phyloP scores from a whole-genome alignment of 495 filamentous ascomycete genomes.

The Parathielavia appendiculata region DNA sequence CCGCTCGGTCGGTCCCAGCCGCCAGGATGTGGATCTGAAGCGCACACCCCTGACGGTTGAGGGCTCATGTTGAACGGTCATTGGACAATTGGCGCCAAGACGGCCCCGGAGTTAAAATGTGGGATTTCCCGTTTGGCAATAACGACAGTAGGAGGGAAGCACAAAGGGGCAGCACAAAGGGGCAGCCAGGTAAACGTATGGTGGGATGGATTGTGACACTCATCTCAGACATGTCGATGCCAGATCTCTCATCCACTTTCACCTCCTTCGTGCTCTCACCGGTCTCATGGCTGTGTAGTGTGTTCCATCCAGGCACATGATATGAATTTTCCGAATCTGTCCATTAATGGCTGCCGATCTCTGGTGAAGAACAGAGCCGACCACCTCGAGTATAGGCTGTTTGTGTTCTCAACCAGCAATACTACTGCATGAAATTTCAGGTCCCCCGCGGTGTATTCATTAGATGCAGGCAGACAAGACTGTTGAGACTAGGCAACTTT shows the following conservation, averaged over 20 bases:
- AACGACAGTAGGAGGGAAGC: background rate
- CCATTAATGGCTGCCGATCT: too few relatives aligned
- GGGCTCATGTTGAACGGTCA: background rate
- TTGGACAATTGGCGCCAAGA: slow-evolving; percentile 13
- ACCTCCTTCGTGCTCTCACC: too few relatives aligned
- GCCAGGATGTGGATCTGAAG: slow-evolving; percentile 13
- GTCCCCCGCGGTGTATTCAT: too few relatives aligned
- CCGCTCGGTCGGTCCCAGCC: slow-evolving; percentile 16
- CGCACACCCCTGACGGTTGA: background rate
- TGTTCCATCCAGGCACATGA: background rate
- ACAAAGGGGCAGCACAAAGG: background rate
- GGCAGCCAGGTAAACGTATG: background rate
- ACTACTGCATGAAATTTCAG: too few relatives aligned
- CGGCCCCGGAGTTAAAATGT: slow-evolving; percentile 11
- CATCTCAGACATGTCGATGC: background rate
- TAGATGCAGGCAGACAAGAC: too few relatives aligned
- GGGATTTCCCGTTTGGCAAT: slow-evolving; percentile 3
- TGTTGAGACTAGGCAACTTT: too few relatives aligned
- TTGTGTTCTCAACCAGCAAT: too few relatives aligned
- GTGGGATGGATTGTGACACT: background rate
- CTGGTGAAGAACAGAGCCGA: too few relatives aligned
- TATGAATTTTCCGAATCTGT: too few relatives aligned
- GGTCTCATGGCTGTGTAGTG: too few relatives aligned
- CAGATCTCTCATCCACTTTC: too few relatives aligned
- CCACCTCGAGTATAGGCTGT: too few relatives aligned